These are phyloP conservation scores for Coniochaeta ligniaria DNA, from an alignment of 2,329 filamentous ascomycete genomes.

Conservation along the genomic window DNA sequence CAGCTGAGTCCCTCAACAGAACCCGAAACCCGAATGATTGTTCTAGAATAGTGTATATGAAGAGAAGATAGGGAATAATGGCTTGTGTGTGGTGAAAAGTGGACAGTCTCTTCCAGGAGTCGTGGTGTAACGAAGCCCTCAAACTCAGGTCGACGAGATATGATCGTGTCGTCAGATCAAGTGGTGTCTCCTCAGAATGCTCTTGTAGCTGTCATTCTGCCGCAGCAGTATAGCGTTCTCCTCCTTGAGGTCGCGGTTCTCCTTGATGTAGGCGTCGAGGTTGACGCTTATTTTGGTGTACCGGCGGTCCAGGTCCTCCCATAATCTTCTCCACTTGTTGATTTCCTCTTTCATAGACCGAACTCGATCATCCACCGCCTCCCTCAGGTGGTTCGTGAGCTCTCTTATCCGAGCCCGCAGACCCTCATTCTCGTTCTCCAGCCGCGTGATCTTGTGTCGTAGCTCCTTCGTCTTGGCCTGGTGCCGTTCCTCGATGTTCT, in stretches of 20 bases:
- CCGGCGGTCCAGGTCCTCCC: conserved; percentile 10
- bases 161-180: neutral
- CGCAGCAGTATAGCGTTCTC: conserved; percentile 20
- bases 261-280: conserved; percentile 16
- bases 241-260: conserved; percentile 16
- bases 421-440: conserved; percentile 29
- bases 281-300: conserved; percentile 17
- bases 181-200: conserved; percentile 3
- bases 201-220: conserved; percentile 19
- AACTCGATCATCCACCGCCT: conserved; percentile 14
- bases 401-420: conserved; percentile 24
- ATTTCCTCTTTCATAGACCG: conserved; percentile 23
- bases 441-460: conserved; percentile 22
- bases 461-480: conserved; percentile 24
- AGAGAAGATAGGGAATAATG: no score
- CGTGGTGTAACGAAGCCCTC: no score
- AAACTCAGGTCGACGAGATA: no score
- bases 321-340: conserved; percentile 11
- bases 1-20: neutral
- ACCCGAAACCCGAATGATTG: neutral
- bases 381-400: conserved; percentile 23
- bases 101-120: no score
- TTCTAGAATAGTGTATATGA: neutral
- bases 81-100: no score
- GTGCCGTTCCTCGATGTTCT: conserved; percentile 21